A percentile compares a stretch with the other conserved stretches of the same genome.
Conservation (phyloP, 345 rosid genomes). For the Mangifera indica region DNA sequence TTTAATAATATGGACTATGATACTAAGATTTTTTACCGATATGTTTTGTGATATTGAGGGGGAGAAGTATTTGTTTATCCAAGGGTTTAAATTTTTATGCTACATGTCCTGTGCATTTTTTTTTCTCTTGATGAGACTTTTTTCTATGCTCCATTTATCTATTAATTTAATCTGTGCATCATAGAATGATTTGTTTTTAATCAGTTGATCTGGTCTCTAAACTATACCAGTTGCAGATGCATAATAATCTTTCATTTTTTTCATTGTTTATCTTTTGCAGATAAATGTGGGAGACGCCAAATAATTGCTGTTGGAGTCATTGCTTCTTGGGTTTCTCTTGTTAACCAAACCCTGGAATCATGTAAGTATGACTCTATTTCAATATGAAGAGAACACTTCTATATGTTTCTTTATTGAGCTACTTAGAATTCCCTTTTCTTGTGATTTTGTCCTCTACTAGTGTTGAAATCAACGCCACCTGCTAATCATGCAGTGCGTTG, state of each 20-base stretch:
- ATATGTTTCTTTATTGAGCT: background rate
- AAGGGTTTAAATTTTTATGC: too few relatives aligned
- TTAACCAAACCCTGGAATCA: constrained; percentile 49
- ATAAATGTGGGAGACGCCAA: constrained; percentile 60
- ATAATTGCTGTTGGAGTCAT: constrained; percentile 54
- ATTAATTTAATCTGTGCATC: too few relatives aligned
- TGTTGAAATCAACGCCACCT: constrained; percentile 21
- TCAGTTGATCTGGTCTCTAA: background rate
- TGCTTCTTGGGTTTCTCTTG: constrained; percentile 61
- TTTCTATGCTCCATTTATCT: too few relatives aligned
- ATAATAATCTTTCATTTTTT: background rate
- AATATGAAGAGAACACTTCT: background rate
- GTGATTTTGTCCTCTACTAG: constrained; percentile 12
- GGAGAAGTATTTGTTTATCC: background rate
- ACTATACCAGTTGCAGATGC: background rate
- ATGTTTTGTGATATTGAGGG: background rate
- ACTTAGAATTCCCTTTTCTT: constrained; percentile 2
- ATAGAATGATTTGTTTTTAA: background rate
- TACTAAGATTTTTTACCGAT: background rate
- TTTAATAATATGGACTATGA: background rate
- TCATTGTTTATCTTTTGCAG: constrained; percentile 29
- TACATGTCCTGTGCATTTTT: too few relatives aligned
- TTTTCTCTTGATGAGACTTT: too few relatives aligned
- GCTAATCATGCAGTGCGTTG: constrained; percentile 17
- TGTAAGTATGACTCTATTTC: constrained; percentile 46